Evolutionary conservation across 768 basidiomycete species (phyloP).

Genomic region (Suillus fuscotomentosus): DNA sequence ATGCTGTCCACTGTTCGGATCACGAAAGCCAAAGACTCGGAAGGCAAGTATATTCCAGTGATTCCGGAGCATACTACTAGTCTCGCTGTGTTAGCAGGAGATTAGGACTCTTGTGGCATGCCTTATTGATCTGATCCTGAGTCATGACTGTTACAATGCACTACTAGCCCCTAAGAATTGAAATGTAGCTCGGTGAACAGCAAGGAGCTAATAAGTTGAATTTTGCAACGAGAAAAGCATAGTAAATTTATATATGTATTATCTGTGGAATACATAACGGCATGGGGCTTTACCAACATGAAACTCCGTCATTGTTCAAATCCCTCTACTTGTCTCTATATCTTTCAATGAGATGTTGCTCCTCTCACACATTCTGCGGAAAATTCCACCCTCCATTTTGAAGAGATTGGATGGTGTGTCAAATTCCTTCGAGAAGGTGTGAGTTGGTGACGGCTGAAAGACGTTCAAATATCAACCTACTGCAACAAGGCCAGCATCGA

Average conservation of each 20-base stretch:
- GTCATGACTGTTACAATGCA: background rate
- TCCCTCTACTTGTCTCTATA: conserved; percentile 26
- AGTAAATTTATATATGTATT: too few relatives aligned
- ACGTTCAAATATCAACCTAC: conserved; percentile 28
- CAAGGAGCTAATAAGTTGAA: conserved; percentile 26
- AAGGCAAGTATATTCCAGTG: conserved; percentile 3
- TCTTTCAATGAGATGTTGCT: conserved; percentile 49
- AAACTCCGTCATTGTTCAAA: background rate
- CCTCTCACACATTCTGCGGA: conserved; percentile 59
- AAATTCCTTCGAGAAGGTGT: conserved; percentile 42
- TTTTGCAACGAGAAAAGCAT: too few relatives aligned
- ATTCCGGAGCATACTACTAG: conserved; percentile 1
- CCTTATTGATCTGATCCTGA: background rate
- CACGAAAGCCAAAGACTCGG: conserved; percentile 6
- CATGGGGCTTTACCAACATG: background rate
- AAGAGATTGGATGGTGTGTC: conserved; percentile 46
- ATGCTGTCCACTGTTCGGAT: conserved; percentile 10
- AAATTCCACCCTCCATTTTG: conserved; percentile 44
- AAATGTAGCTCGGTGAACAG: background rate
- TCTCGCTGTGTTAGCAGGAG: background rate
- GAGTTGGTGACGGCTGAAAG: background rate
- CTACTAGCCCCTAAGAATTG: background rate
- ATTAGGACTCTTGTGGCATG: background rate
- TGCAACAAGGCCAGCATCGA: conserved; percentile 59
- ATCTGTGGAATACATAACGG: background rate